A percentile compares a stretch with the other conserved stretches of the same genome.
These are phyloP conservation scores for Chloris gayana DNA, from an alignment of 176 grass and related monocot genomes.

Conservation along the genomic window DNA sequence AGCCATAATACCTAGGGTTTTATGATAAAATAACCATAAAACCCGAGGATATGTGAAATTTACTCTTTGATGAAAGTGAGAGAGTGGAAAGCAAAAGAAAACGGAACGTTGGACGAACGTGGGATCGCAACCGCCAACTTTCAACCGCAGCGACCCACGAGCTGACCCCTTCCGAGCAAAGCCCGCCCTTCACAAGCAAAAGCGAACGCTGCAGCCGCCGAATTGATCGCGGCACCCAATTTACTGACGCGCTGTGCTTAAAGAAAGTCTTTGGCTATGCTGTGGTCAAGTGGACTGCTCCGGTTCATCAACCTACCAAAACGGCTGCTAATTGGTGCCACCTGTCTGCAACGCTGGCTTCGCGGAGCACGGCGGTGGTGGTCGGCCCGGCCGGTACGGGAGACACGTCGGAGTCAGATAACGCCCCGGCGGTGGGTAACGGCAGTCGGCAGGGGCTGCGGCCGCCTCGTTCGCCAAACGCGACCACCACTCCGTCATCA, in stretches of 20 bases:
- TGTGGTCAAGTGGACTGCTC: constrained; percentile 1
- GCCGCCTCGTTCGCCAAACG: constrained; percentile 16
- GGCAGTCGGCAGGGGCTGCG: not conserved
- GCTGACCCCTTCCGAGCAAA: not conserved
- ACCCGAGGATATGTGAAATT: too few relatives aligned
- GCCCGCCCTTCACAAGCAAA: too few relatives aligned
- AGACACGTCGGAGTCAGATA: not conserved
- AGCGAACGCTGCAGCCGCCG: too few relatives aligned
- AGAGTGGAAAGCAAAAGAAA: constrained; percentile 11
- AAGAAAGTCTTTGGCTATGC: too few relatives aligned
- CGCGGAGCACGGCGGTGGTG: not conserved
- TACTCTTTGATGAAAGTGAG: not conserved
- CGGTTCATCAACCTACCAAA: not conserved
- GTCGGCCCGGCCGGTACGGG: not conserved
- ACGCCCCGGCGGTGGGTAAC: not conserved
- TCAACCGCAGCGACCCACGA: constrained; percentile 28
- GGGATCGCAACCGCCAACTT: not conserved
- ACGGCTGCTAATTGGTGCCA: not conserved
- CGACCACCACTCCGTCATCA: not conserved
- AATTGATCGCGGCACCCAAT: constrained; percentile 22
- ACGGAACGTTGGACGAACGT: not conserved
- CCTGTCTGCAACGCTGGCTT: not conserved
- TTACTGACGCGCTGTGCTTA: not conserved
- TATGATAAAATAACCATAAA: too few relatives aligned
- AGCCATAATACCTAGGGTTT: too few relatives aligned